Evolutionary conservation across 495 filamentous ascomycete genomes (phyloP), one percentile per base, ranked within the genome.

Genomic region (Aspergillus homomorphus): DNA sequence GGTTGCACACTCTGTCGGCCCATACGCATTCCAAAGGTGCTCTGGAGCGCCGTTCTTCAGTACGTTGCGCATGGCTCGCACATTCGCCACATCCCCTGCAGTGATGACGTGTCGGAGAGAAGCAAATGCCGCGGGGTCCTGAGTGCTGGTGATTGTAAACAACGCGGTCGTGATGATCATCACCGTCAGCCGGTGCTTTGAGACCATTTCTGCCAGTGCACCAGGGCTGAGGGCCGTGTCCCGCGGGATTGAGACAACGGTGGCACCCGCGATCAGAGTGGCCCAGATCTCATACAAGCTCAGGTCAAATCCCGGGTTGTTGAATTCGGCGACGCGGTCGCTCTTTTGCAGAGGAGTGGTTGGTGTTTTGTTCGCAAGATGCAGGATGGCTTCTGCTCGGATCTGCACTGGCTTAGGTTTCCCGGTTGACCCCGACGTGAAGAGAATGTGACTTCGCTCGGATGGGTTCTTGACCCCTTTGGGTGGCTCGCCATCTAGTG

Each of bases 211-310:
- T 1, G 14, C 12, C 22, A 60, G n/a, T 2, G 16, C 38, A 6
- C 24, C 15, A 19, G 53, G 45, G 23, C 55, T 53, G 15, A 45
- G 6, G 8, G 49, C 38, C 2, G n/a, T 22, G 12, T 19, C 16
- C 1, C 23, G 38, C 8, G 45, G 45, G 7, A 60, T 44, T 12
- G 51, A 28, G n/a, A 52, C 45, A 4, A 52, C 30, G 0, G 53
- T 56, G 2, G 45, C 58, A 0, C 58, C 52, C 6, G 16, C 1
- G 12, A 60, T 33, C 10, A 60, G 18, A 1, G 38, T 33, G 0
- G 14, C 45, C 58, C 58, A 60, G n/a, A 60, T 60, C 45, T 60
- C 58, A 30, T 44, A 43, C 22, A 60, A 21, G 4, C 51, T 51
- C 16, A 56, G 9, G 45, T 60, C 58, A 22, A 60, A 60, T 3